phyloP scores from a whole-genome alignment of 2,329 filamentous ascomycete species.

The Hirsutella rhossiliensis region DNA sequence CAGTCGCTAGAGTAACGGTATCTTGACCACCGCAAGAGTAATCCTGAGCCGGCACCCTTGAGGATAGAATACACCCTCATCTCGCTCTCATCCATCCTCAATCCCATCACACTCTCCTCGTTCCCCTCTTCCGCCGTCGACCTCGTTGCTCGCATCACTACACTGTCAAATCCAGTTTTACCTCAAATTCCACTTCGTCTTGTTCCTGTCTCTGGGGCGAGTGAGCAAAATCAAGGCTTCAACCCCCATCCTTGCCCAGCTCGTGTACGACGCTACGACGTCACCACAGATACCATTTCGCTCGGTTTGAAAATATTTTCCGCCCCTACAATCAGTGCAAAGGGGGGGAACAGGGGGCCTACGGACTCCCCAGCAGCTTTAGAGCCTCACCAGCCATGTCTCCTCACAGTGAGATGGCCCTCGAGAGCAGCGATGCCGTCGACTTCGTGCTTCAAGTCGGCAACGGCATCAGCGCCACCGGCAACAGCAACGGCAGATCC shows the following conservation, averaged over 20 bases:
- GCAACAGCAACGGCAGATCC: background rate
- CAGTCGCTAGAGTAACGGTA: too few species aligned
- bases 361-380: background rate
- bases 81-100: too few species aligned
- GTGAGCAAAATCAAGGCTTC: background rate
- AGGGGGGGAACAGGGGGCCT: background rate
- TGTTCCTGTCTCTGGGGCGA: background rate
- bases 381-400: background rate
- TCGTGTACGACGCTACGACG: background rate
- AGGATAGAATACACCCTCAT: too few species aligned
- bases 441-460: background rate
- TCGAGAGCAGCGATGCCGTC: conserved; percentile 4
- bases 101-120: too few species aligned
- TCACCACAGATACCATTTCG: background rate
- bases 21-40: too few species aligned
- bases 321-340: too few species aligned
- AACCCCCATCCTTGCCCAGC: too few species aligned
- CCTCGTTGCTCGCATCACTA: too few species aligned
- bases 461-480: background rate
- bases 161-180: too few species aligned
- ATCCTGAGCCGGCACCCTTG: too few species aligned
- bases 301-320: background rate
- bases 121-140: too few species aligned
- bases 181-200: too few species aligned
- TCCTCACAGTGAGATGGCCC: conserved; percentile 2